Conservation (phyloP, 495 filamentous ascomycete species). For the Neurospora sp. region DNA sequence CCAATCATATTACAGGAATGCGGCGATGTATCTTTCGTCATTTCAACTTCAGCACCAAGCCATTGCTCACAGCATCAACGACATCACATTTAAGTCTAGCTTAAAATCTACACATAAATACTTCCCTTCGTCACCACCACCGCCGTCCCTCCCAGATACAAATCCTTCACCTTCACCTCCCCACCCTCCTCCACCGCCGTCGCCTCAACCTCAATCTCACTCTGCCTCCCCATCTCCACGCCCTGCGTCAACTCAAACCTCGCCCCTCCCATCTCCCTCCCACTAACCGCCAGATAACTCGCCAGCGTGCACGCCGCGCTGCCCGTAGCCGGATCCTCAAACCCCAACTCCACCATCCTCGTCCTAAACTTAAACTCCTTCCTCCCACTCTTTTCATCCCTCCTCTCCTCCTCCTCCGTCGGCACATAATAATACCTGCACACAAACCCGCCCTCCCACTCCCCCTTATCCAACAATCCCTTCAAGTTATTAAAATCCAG, state of each 20-base stretch:
- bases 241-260: constrained; percentile 56
- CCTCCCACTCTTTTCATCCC: constrained; percentile 11
- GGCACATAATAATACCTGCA: constrained; percentile 48
- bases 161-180: constrained; percentile 31
- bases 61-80: background rate
- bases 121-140: constrained; percentile 49
- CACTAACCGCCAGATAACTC: constrained; percentile 45
- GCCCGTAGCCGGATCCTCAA: constrained; percentile 64
- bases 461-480: constrained; percentile 42
- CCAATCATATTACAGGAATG: background rate
- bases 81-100: background rate
- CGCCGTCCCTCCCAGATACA: constrained; percentile 46
- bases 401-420: constrained; percentile 15
- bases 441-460: constrained; percentile 44
- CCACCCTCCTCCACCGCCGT: constrained; percentile 27
- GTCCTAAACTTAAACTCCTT: constrained; percentile 16
- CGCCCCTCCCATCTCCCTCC: constrained; percentile 18
- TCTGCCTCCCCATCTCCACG: constrained; percentile 66
- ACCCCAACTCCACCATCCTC: constrained; percentile 45
- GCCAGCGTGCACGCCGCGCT: constrained; percentile 49
- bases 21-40: background rate
- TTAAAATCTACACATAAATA: constrained; percentile 4
- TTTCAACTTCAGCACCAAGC: background rate
- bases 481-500: constrained; percentile 18
- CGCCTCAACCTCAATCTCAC: constrained; percentile 40